Evolutionary conservation across 768 basidiomycete genomes (phyloP), one percentile per base, ranked within the genome.

Genomic region (Cystofilobasidium bisporidii): DNA sequence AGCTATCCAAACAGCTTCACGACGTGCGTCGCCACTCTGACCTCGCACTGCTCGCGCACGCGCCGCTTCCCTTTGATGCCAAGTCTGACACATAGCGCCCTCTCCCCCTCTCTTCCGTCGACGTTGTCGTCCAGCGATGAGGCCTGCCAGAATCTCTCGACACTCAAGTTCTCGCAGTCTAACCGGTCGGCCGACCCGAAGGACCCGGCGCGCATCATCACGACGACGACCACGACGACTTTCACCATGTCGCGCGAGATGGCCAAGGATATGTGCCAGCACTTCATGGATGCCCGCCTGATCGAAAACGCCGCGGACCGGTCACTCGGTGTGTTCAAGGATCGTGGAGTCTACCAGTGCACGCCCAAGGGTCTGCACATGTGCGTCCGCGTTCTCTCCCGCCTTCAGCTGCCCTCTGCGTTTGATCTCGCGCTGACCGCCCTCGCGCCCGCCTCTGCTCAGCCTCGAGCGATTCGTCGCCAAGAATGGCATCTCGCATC

Each of bases 241-340:
- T 99, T 99, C 81, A 91, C 91, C 70, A 98, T 99, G 96, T 91
- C 91, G 72, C 87, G 96, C 73, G 96, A 99, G 55, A 98, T 99
- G 89, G 96, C 96, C 71, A 98, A 97, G 80, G 91, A 91, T 40
- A 98, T 99, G 87, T 89, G 91, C 80, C 96, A 99, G 79, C 92
- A 98, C 76, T 98, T 98, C 76, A 96, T 99, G 91, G 96, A 98
- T 72, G 92, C 96, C 67, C 89, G 92, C 71, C 82, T 98, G 70
- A 92, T 98, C 71, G 93, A 97, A 79, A 97, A 97, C 76, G 94
- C 91, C 20, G 85, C 89, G 22, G 96, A 99, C 79, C 87, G 87
- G 40, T 81, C 83, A 28, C 87, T 88, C 20, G 86, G 87, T 72
- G 82, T 89, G 47, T 99, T 99, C 86, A 97, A 97, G 80, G 96